These are phyloP conservation scores for Botryotinia calthae DNA, from an alignment of 2,329 filamentous ascomycete species.

Conservation along the genomic window DNA sequence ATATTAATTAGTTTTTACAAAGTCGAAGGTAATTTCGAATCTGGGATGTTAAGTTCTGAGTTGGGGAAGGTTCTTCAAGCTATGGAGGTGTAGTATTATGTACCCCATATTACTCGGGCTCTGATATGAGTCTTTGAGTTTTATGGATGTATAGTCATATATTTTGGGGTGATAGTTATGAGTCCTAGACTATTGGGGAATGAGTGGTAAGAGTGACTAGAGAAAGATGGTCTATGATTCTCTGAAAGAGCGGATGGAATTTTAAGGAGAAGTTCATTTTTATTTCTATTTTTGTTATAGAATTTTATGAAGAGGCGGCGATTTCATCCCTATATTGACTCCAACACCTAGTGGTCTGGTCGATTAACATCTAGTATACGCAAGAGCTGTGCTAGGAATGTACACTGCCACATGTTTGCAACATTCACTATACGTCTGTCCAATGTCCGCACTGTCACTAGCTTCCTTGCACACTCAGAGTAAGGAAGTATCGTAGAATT, in stretches of 20 bases:
- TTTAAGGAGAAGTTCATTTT: accelerated
- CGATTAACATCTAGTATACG: neutral
- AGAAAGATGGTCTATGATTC: no score
- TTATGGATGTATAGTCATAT: neutral
- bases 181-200: accelerated
- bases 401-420: accelerated
- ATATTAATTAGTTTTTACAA: neutral
- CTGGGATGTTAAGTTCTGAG: neutral
- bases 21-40: neutral
- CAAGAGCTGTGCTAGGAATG: neutral
- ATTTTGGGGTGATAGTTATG: neutral
- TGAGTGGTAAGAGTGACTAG: neutral
- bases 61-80: neutral
- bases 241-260: no score
- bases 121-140: neutral
- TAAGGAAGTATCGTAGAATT: neutral
- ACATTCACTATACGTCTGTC: neutral
- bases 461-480: neutral
- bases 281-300: no score
- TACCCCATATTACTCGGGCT: neutral
- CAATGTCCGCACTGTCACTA: neutral
- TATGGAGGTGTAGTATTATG: neutral
- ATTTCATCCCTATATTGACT: neutral
- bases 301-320: neutral
- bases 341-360: neutral